Percentiles rank a stretch among this genome's conserved stretches.
These are phyloP conservation scores for Aspergillus pseudoglaucus DNA, from an alignment of 2,329 filamentous ascomycete genomes.

Conservation along the genomic window DNA sequence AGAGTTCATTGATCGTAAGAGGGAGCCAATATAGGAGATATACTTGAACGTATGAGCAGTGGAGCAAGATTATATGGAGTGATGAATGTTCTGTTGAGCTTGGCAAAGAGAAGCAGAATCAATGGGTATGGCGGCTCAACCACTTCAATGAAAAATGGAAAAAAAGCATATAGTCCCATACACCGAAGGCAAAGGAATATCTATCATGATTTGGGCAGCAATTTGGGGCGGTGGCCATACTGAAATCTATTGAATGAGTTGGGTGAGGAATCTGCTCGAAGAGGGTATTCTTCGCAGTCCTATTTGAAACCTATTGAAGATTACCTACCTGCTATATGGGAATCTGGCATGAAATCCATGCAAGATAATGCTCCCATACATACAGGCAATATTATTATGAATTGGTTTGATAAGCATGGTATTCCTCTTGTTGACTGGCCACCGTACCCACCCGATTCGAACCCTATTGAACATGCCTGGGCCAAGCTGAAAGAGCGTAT, in stretches of 20 bases:
- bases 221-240: not conserved
- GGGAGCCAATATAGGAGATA: too few relatives aligned
- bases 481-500: not conserved
- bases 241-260: not conserved
- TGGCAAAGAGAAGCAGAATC: not conserved
- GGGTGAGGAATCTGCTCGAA: not conserved
- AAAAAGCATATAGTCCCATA: not conserved
- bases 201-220: not conserved
- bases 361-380: not conserved
- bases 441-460: too few relatives aligned
- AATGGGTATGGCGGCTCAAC: not conserved
- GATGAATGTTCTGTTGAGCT: not conserved
- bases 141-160: not conserved
- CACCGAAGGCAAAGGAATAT: not conserved
- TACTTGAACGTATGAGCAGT: not conserved
- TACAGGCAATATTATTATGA: not conserved
- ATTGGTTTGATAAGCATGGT: not conserved
- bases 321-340: not conserved
- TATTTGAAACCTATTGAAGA: not conserved
- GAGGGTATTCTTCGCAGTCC: not conserved
- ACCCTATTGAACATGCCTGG: too few relatives aligned
- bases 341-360: not conserved
- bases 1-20: too few relatives aligned
- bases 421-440: too few relatives aligned
- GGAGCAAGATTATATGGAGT: not conserved